Conservation (phyloP, 108 stramenopile genomes). For the Conticribra guillardii region DNA sequence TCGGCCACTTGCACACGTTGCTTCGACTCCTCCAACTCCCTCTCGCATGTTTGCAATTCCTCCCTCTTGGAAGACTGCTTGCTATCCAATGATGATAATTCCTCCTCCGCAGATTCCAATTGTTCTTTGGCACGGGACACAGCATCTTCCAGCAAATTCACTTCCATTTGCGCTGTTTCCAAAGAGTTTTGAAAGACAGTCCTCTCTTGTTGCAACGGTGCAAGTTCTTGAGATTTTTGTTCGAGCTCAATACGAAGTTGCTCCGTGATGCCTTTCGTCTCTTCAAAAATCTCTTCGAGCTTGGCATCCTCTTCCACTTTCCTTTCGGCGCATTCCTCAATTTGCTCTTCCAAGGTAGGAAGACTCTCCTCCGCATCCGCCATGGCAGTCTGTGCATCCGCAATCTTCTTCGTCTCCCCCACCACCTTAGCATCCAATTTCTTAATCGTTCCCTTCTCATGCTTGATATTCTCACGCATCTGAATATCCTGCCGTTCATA, state of each 20-base stretch:
- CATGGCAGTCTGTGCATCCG: slow-evolving; percentile 47
- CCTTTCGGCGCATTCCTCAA: slow-evolving; percentile 49
- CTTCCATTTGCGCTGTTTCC: slow-evolving; percentile 85
- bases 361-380: slow-evolving; percentile 67
- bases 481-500: slow-evolving; percentile 95
- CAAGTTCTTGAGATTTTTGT: slow-evolving; percentile 83
- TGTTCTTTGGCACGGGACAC: slow-evolving; percentile 72
- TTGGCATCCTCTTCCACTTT: slow-evolving; percentile 73
- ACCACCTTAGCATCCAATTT: slow-evolving; percentile 81
- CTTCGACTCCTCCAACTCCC: slow-evolving; percentile 55
- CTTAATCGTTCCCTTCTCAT: slow-evolving; percentile 69
- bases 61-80: slow-evolving; percentile 59
- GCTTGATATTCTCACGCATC: slow-evolving; percentile 91
- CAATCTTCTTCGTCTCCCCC: slow-evolving; percentile 67
- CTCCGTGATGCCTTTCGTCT: slow-evolving; percentile 78
- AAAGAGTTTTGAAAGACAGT: slow-evolving; percentile 74
- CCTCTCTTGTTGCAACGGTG: slow-evolving; percentile 83
- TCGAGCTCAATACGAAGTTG: slow-evolving; percentile 85
- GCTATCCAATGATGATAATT: slow-evolving; percentile 69
- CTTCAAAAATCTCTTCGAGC: slow-evolving; percentile 80
- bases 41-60: slow-evolving; percentile 52
- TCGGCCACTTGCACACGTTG: slow-evolving; percentile 54
- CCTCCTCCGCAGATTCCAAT: slow-evolving; percentile 73
- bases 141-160: slow-evolving; percentile 82
- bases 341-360: slow-evolving; percentile 67